Base-by-base conservation (phyloP, 495 filamentous ascomycete species). In the Stereocaulon alpinum region DNA sequence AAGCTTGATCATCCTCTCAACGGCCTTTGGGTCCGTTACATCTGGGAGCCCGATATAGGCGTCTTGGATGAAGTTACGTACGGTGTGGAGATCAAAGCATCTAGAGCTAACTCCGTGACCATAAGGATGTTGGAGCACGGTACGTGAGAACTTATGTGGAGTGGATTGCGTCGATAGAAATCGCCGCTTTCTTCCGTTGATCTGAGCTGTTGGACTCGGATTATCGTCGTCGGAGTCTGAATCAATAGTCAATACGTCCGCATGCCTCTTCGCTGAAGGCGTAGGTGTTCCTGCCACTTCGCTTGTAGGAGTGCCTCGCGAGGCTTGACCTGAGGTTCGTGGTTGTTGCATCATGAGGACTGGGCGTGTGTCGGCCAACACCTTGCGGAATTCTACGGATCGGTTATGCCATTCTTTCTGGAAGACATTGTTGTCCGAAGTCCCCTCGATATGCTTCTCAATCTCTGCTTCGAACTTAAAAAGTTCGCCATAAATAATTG, bases 11-110 rank as follows among this genome's bases (percentile, higher is more conserved):
- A 80, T 68, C 0, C 58, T 66, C 18, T 77, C 73, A 5, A 73
- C 73, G 0, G 76, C 75, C 2, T 72, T 72, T 0, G 77, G 75
- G 32, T 77, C 70, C 6, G 69, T 70, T 20, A 75, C 71, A 20
- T 73, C 69, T 0, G 73, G 73, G 0, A 77, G 65, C 0, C 74
- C 72, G 3, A 62, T 64, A 22, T 73, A 71, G 0, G 69, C 70
- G n/a, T 76, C 69, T 49, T 72, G 68, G 12, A 73, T 70, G 32
- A 76, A 70, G 0, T 63, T 60, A 0, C 69, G 63, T 0, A 78
- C 69, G 7, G 70, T 68, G 18, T 63, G 54, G 43, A 72, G 65
- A 4, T 58, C 63, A 40, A 77, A 76, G 7, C 44, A 64, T 27
- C 62, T 66, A 0, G 60, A 57, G 22, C 18, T 3, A 14, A 43